A percentile compares a stretch with the other conserved stretches of the same genome.
Evolutionary conservation across 768 basidiomycete genomes (phyloP).

Genomic region (Leccinum obscurum): DNA sequence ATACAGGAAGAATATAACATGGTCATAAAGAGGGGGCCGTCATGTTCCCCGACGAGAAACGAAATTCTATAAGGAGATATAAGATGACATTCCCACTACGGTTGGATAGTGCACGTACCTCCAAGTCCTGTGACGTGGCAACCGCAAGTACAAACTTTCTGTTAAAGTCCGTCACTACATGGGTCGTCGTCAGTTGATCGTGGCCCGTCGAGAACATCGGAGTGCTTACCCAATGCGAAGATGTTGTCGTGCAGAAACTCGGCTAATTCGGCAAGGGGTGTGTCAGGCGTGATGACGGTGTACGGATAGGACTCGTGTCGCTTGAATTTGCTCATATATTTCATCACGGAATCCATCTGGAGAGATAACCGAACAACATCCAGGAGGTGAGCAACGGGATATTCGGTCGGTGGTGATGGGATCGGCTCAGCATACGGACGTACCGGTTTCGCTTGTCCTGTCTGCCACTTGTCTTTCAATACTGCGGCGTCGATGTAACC

Average conservation of each 20-base stretch:
- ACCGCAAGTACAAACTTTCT: conserved; percentile 85
- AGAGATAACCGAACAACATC: background rate
- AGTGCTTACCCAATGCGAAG: conserved; percentile 68
- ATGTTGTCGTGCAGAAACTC: conserved; percentile 69
- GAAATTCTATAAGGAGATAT: conserved; percentile 24
- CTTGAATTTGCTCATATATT: conserved; percentile 75
- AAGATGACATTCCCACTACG: background rate
- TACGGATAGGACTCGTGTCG: conserved; percentile 66
- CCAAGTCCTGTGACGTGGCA: conserved; percentile 74
- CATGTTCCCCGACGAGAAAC: conserved; percentile 30
- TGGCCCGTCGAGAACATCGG: background rate
- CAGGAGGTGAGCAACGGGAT: background rate
- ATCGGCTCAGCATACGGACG: conserved; percentile 27
- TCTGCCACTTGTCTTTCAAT: conserved; percentile 79
- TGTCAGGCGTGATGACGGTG: conserved; percentile 76
- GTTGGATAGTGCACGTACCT: conserved; percentile 28
- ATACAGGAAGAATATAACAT: background rate
- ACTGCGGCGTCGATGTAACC: conserved; percentile 82
- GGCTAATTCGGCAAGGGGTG: conserved; percentile 80
- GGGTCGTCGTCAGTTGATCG: conserved; percentile 1
- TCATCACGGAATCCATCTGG: conserved; percentile 68
- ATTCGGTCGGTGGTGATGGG: background rate
- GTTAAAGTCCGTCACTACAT: conserved; percentile 74
- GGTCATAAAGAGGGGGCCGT: conserved; percentile 2
- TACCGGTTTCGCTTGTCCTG: conserved; percentile 69